Evolutionary conservation across 2,329 filamentous ascomycete species (phyloP), one percentile per base, ranked within the genome.

Genomic region (Penicillium palitans): DNA sequence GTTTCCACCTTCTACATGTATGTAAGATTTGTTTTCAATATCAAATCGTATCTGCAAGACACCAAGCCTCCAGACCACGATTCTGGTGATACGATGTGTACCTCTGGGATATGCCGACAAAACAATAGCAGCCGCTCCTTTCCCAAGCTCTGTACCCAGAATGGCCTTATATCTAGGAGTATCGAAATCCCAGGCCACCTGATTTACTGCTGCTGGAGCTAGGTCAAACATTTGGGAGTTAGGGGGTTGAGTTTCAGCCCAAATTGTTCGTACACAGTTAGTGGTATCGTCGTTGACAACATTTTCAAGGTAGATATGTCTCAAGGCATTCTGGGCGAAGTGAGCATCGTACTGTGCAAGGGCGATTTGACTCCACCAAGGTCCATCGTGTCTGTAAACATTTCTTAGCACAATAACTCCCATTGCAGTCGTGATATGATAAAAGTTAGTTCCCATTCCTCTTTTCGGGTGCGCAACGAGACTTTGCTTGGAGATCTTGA

Each of bases 121-220:
- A 25, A 54, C 41, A 37, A 54, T 6, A 54, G 51, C 51, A 39
- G 29, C 29, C 6, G 39, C 51, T 19, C 41, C 51, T 19, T 54
- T 54, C 25, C 51, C 51, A 54, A 54, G 33, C n/a, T 35, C 31
- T n/a, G 51, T 54, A 17, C 51, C 51, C 12, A 54, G 21, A 47
- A 54, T 47, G 8, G 21, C 51, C 31, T 54, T 25, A 21, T 54
- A 54, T 17, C 29, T 41, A 19, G 40, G 41, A n/a, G 51, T 47
- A 47, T 35, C 51, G 10, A 47, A 47, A 4, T 6, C 7, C 51
- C 51, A 54, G 25, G 13, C 5, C 7, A 54, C 17, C 19, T n/a
- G 51, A 3, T 10, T 37, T 3, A 21, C 7, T 17, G 51, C 24
- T 19, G 2, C 41, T 8, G 21, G 7, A 19, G 31, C 12, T n/a